Evolutionary conservation across 352 stramenopile species (phyloP).

Genomic region (Pseudoperonospora humuli): DNA sequence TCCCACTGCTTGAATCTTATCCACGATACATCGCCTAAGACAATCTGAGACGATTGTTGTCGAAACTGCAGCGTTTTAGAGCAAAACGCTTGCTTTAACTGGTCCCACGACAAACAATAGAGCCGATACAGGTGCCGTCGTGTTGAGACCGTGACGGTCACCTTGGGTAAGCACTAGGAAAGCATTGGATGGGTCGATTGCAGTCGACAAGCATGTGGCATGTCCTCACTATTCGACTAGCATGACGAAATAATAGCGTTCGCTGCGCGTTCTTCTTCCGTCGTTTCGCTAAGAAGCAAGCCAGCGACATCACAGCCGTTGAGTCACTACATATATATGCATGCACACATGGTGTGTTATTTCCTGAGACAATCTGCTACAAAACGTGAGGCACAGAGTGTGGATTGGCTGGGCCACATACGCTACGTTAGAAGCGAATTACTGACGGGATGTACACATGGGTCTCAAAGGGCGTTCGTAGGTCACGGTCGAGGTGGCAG

Average conservation of each 20-base stretch:
- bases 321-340: background rate
- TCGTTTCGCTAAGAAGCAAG: slow-evolving; percentile 4
- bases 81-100: slow-evolving; percentile 14
- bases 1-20: slow-evolving; percentile 8
- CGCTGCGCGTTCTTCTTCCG: slow-evolving; percentile 11
- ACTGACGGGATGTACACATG: slow-evolving; percentile 12
- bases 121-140: background rate
- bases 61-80: slow-evolving; percentile 9
- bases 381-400: slow-evolving; percentile 6
- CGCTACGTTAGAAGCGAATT: slow-evolving; percentile 12
- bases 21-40: slow-evolving; percentile 5
- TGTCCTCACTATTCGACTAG: slow-evolving; percentile 3
- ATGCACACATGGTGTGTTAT: too few species aligned
- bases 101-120: slow-evolving; percentile 8
- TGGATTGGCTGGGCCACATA: slow-evolving; percentile 9
- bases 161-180: too few species aligned
- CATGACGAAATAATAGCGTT: slow-evolving; percentile 13
- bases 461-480: background rate
- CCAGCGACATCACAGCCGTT: slow-evolving; percentile 10
- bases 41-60: background rate
- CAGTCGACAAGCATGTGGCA: background rate
- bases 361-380: slow-evolving; percentile 8
- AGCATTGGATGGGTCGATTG: background rate
- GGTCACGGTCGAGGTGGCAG: background rate
- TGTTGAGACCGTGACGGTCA: too few species aligned